phyloP scores from a whole-genome alignment of 2,329 filamentous ascomycete species.

The Sarocladiaceae sp. region DNA sequence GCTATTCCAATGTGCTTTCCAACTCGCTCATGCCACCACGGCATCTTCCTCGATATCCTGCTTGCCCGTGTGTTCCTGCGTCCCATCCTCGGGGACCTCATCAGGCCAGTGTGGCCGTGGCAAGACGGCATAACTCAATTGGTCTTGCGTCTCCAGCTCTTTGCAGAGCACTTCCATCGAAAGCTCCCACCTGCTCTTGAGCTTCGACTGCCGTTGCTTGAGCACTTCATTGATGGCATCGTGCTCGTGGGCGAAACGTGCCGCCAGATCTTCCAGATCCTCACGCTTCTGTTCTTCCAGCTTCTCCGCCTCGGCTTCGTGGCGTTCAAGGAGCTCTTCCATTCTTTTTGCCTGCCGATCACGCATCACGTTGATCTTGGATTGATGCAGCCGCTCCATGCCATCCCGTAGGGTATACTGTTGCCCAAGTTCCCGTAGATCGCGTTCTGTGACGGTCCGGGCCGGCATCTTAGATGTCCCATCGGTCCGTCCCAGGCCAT shows the following conservation, averaged over 20 bases:
- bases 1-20: too few species aligned
- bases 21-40: neutral
- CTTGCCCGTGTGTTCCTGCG: neutral
- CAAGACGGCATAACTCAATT: conserved; percentile 34
- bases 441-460: conserved; percentile 51
- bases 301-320: conserved; percentile 44
- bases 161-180: conserved; percentile 46
- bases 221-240: conserved; percentile 41
- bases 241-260: conserved; percentile 42
- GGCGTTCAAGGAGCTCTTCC: conserved; percentile 50
- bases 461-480: conserved; percentile 33
- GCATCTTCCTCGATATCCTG: neutral
- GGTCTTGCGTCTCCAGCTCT: conserved; percentile 41
- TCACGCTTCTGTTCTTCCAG: conserved; percentile 38
- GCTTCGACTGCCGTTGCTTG: conserved; percentile 33
- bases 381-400: conserved; percentile 51
- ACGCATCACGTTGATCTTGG: conserved; percentile 59
- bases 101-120: conserved; percentile 26
- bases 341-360: conserved; percentile 56
- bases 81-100: conserved; percentile 7
- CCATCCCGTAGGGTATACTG: conserved; percentile 56
- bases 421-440: conserved; percentile 52
- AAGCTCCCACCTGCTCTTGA: conserved; percentile 46
- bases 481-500: conserved; percentile 40
- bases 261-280: conserved; percentile 42